Evolutionary conservation across 306 rosid genomes (phyloP).

Genomic region (cucumber (Cucumis sativus)): Cucumber_9930_V3 NC_026655.2:24957501-24958000

Average conservation of each 20-base stretch:
- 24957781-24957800: background rate
- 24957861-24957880: background rate
- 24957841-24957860: background rate
- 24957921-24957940: constrained; percentile 96
- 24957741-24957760: background rate
- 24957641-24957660: background rate
- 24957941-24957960: constrained; percentile 72
- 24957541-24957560: constrained; percentile 76
- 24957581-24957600: background rate
- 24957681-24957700: background rate
- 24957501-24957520: constrained; percentile 83
- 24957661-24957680: background rate
- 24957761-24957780: background rate
- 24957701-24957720: background rate
- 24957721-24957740: background rate
- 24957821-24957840: background rate
- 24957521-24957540: constrained; percentile 59
- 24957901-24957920: constrained; percentile 46
- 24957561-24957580: constrained; percentile 80
- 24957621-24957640: background rate
- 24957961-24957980: constrained; percentile 51
- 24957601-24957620: background rate
- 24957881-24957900: background rate
- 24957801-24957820: background rate
- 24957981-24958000: background rate